These are phyloP conservation scores for Tieghemiomyces parasiticus DNA, from an alignment of 192 early-diverging fungal genomes.

Conservation along the genomic window DNA sequence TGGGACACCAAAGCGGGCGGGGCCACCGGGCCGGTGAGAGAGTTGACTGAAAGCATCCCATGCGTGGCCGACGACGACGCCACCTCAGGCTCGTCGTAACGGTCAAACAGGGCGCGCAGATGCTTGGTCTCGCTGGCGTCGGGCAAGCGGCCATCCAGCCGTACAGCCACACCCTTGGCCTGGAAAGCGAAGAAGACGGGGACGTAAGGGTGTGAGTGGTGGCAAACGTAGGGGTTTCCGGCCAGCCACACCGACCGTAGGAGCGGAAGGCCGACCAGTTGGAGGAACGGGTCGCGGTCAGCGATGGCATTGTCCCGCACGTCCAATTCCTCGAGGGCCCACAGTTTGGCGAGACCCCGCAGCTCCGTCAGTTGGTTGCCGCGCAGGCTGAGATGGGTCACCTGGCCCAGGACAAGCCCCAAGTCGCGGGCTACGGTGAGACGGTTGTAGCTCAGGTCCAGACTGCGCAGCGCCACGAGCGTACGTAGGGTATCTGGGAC, in stretches of 20 bases:
- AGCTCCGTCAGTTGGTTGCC: conserved; percentile 1
- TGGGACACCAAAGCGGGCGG: neutral
- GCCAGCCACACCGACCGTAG: neutral
- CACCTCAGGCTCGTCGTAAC: conserved; percentile 1
- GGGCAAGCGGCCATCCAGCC: neutral
- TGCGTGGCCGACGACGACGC: neutral
- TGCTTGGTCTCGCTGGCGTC: neutral
- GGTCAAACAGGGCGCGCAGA: neutral
- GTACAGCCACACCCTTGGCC: neutral
- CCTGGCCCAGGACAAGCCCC: neutral
- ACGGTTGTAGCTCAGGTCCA: neutral
- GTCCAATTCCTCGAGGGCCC: conserved; percentile 1
- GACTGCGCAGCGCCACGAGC: neutral
- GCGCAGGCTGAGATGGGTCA: neutral
- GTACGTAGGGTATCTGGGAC: neutral
- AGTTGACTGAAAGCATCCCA: neutral
- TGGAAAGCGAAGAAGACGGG: conserved; percentile 1
- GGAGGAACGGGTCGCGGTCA: neutral
- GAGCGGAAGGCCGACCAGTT: neutral
- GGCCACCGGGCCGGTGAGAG: neutral
- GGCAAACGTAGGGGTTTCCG: conserved; percentile 4
- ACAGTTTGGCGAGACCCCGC: neutral
- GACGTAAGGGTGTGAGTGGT: neutral
- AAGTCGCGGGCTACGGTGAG: neutral
- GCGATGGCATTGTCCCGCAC: neutral